A percentile compares a stretch with the other conserved stretches of the same genome.
These are phyloP conservation scores for Ganoderma boninense DNA, from an alignment of 1,284 basidiomycete genomes.

Conservation along the genomic window DNA sequence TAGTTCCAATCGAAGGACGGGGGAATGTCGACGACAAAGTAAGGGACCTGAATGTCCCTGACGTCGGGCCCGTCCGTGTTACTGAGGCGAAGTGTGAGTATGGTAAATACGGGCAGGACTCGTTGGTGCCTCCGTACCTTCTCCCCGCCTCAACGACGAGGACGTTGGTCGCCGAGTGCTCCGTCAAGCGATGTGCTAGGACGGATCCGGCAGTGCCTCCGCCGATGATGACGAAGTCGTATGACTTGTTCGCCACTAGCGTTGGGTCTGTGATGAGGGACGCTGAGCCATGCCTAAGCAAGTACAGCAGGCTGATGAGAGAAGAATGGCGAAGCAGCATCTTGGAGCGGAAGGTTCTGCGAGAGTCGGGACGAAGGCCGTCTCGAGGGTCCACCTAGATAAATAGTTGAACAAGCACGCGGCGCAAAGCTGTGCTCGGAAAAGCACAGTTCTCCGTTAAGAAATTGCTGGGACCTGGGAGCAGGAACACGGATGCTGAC, in stretches of 20 bases:
- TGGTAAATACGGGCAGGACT: not conserved
- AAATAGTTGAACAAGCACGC: not conserved
- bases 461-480: not conserved
- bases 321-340: not conserved
- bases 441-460: not conserved
- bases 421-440: not conserved
- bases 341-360: not conserved
- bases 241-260: not conserved
- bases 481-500: not conserved
- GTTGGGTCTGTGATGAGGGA: not conserved
- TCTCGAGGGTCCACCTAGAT: not conserved
- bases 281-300: not conserved
- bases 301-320: not conserved
- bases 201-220: not conserved
- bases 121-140: not conserved
- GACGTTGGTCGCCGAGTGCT: not conserved
- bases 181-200: not conserved
- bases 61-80: not conserved
- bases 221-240: conserved; percentile 2
- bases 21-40: conserved; percentile 1
- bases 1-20: conserved; percentile 26
- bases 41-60: not conserved
- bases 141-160: not conserved
- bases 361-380: not conserved
- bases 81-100: not conserved